phyloP scores from a whole-genome alignment of 352 stramenopile species.

The Pythium utonaiense region DNA sequence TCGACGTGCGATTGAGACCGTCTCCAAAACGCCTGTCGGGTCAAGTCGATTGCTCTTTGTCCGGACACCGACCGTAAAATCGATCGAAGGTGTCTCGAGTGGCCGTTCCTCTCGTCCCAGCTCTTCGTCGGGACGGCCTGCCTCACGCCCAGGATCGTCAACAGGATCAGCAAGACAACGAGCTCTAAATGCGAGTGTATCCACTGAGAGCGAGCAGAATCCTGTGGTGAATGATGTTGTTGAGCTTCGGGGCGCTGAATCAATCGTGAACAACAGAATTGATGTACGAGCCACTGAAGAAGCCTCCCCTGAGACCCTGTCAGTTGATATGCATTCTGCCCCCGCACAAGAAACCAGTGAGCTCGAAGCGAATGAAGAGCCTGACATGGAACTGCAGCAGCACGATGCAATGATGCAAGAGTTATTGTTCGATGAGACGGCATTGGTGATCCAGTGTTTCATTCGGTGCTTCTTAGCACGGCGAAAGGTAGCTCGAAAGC shows the following conservation, averaged over 20 bases:
- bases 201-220: background rate
- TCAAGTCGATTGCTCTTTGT: conserved; percentile 45
- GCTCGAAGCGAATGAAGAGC: background rate
- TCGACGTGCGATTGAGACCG: conserved; percentile 37
- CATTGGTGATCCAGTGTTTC: conserved; percentile 36
- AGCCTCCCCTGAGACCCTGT: too few relatives aligned
- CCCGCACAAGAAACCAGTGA: background rate
- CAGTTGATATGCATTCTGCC: background rate
- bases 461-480: conserved; percentile 34
- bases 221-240: background rate
- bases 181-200: background rate
- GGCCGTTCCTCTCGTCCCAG: background rate
- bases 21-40: conserved; percentile 39
- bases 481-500: conserved; percentile 26
- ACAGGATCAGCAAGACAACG: conserved; percentile 4
- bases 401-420: conserved; percentile 11
- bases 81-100: background rate
- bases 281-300: background rate
- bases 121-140: conserved; percentile 10
- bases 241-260: too few relatives aligned
- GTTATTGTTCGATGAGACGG: conserved; percentile 20
- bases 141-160: background rate
- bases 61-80: conserved; percentile 32
- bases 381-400: conserved; percentile 1
- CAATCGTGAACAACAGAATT: too few relatives aligned